Percentiles rank a stretch among this genome's conserved stretches.
These are phyloP conservation scores for Ceratocystis albifundus DNA, from an alignment of 2,329 filamentous ascomycete genomes.

Conservation along the genomic window DNA sequence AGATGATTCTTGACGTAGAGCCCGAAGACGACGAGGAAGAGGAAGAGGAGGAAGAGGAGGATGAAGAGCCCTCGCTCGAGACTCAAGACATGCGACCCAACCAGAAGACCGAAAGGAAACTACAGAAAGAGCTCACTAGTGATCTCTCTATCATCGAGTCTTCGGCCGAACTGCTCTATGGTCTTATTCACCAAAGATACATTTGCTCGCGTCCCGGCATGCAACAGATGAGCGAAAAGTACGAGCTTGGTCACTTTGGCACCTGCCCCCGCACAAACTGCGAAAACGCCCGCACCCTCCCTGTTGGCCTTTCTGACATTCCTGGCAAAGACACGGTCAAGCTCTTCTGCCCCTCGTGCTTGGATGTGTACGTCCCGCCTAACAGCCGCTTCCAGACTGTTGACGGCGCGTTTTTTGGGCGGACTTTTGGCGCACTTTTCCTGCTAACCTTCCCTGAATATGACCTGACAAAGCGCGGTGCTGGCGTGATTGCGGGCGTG, in stretches of 20 bases:
- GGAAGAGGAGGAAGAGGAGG: conserved; percentile 62
- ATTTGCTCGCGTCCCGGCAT: conserved; percentile 94
- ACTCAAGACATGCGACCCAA: conserved; percentile 39
- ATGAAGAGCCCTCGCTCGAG: conserved; percentile 53
- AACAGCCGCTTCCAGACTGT: conserved; percentile 97
- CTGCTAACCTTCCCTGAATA: conserved; percentile 98
- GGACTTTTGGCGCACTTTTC: conserved; percentile 92
- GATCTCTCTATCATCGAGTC: conserved; percentile 93
- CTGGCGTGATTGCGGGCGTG: conserved; percentile 41
- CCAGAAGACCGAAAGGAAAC: conserved; percentile 52
- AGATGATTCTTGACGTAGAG: conserved; percentile 97
- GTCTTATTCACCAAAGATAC: conserved; percentile 94
- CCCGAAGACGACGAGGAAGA: conserved; percentile 89
- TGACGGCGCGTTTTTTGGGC: conserved; percentile 94
- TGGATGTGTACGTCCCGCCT: conserved; percentile 93
- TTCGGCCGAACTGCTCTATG: conserved; percentile 95
- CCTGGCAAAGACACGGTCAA: conserved; percentile 97
- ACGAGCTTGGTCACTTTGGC: conserved; percentile 92
- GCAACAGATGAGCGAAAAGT: conserved; percentile 98
- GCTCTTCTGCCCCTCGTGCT: conserved; percentile 90
- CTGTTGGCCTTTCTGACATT: conserved; percentile 86
- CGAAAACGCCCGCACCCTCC: conserved; percentile 77
- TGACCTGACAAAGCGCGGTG: conserved; percentile 64
- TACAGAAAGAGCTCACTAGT: conserved; percentile 73
- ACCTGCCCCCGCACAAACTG: conserved; percentile 91